phyloP scores from a whole-genome alignment of 805 yeast species.

The Dipodascus albidus region DNA sequence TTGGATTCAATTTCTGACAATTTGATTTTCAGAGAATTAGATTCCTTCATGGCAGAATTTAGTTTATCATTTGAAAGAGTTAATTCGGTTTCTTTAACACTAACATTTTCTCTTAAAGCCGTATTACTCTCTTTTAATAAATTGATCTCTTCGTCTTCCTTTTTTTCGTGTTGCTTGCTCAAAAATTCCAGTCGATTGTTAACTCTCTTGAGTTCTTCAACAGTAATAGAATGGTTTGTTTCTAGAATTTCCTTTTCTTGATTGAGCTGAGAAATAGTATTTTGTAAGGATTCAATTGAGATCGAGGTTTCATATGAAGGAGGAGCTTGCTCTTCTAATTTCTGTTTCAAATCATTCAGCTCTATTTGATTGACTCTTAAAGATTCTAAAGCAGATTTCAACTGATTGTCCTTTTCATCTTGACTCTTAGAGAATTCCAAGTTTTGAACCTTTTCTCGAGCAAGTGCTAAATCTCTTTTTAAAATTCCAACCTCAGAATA shows the following conservation, averaged over 20 bases:
- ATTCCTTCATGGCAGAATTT: not conserved
- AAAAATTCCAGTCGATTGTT: constrained; percentile 39
- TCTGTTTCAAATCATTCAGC: not conserved
- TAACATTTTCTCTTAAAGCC: constrained; percentile 38
- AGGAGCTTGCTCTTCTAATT: not conserved
- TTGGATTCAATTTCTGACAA: not conserved
- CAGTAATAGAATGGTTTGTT: not conserved
- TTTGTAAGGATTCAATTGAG: not conserved
- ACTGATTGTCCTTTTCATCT: constrained; percentile 33
- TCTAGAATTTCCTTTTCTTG: not conserved
- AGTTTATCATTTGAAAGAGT: constrained; percentile 13
- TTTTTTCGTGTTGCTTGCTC: constrained; percentile 36
- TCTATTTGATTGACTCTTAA: not conserved
- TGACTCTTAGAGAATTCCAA: constrained; percentile 6
- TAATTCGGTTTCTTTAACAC: constrained; percentile 33
- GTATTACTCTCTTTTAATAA: constrained; percentile 57
- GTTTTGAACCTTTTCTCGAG: not conserved
- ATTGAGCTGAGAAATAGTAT: not conserved
- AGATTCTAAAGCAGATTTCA: constrained; percentile 24
- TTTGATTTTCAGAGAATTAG: not conserved
- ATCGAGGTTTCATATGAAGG: not conserved
- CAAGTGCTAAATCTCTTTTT: not conserved
- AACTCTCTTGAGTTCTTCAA: not conserved
- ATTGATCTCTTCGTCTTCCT: constrained; percentile 42
- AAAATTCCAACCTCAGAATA: not conserved